Percentiles rank a stretch among this genome's conserved stretches.
phyloP scores from a whole-genome alignment of 1,284 basidiomycete species.

The Bjerkandera adusta region DNA sequence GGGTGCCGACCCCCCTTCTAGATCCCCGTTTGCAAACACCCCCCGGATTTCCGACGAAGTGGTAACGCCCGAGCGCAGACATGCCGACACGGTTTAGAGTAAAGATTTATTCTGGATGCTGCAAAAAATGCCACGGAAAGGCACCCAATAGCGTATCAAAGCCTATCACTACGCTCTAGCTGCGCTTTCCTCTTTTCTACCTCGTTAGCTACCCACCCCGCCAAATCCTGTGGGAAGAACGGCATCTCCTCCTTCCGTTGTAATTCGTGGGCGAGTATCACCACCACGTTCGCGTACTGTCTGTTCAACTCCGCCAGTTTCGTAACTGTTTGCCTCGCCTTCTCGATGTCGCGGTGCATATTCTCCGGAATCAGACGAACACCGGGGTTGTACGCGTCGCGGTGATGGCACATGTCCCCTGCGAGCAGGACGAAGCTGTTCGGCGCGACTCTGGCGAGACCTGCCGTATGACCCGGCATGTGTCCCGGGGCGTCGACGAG shows the following conservation, averaged over 20 bases:
- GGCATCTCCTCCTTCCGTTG: slow-evolving; percentile 21
- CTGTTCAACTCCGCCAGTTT: slow-evolving; percentile 12
- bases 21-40: no score
- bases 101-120: no score
- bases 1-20: no score
- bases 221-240: slow-evolving; percentile 17
- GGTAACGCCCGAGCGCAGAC: no score
- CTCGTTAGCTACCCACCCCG: slow-evolving; percentile 14
- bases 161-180: no score
- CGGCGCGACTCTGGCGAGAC: slow-evolving; percentile 8
- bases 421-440: slow-evolving; percentile 11
- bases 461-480: slow-evolving; percentile 7
- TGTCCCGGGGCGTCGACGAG: slow-evolving; percentile 14
- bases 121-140: no score
- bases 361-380: slow-evolving; percentile 31
- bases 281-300: slow-evolving; percentile 9
- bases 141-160: no score
- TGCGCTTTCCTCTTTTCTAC: slow-evolving; percentile 9
- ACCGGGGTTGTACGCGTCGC: slow-evolving; percentile 31
- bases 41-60: no score
- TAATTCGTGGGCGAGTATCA: slow-evolving; percentile 19
- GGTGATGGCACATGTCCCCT: slow-evolving; percentile 15
- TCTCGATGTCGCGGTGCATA: slow-evolving; percentile 13
- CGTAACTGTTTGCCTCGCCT: slow-evolving; percentile 17
- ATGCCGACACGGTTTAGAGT: no score